A percentile compares a stretch with the other conserved stretches of the same genome.
phyloP scores from a whole-genome alignment of 1,284 basidiomycete species.

The Puccinia novopanici region DNA sequence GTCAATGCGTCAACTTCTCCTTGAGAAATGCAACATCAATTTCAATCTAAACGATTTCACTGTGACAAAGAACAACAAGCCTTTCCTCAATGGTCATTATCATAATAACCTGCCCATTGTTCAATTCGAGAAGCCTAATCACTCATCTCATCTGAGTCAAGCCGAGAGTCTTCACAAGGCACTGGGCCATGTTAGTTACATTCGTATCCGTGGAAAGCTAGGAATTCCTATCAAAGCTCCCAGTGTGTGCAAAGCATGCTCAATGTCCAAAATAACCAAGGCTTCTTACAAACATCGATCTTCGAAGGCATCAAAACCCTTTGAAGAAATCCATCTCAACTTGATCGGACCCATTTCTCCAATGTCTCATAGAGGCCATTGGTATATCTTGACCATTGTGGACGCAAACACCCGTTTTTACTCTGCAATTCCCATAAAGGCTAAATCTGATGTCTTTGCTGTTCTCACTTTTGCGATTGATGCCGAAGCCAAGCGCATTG shows the following conservation, averaged over 20 bases:
- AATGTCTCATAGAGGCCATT: neutral
- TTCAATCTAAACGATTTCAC: neutral
- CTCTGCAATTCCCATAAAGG: neutral
- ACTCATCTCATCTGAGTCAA: neutral
- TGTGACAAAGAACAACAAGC: neutral
- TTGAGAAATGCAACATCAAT: neutral
- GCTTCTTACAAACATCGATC: neutral
- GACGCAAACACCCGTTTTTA: neutral
- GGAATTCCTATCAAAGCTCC: conserved; percentile 3
- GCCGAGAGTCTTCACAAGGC: neutral
- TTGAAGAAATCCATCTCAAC: neutral
- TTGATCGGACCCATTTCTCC: neutral
- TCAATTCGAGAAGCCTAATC: neutral
- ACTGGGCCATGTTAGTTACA: conserved; percentile 2
- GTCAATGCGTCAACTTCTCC: neutral
- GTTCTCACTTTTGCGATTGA: neutral
- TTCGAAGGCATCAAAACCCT: neutral
- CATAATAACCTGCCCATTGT: neutral
- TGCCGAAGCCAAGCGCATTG: neutral
- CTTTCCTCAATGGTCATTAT: neutral
- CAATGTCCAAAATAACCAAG: neutral
- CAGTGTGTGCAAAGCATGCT: neutral
- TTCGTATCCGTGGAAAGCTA: neutral
- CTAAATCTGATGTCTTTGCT: neutral
- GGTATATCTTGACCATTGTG: conserved; percentile 2